Base-by-base conservation (phyloP, 192 early-diverging fungal species). In the Mortierella antarctica region DNA sequence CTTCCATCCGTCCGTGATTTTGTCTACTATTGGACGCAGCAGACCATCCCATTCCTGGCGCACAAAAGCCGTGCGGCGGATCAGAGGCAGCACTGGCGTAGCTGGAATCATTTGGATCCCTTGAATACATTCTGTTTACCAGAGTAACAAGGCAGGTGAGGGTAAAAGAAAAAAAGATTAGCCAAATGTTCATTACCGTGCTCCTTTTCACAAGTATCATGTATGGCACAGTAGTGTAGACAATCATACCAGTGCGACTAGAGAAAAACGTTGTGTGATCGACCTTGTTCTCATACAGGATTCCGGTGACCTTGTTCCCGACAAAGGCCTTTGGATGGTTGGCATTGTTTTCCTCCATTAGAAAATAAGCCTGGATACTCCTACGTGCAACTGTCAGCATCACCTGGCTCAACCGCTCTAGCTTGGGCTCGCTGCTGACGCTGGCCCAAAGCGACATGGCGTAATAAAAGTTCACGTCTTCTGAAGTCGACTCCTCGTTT, bases 51-150 rank as follows among this genome's bases (percentile, higher is more conserved):
- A 82, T 44, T 82, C 80, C 66, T 82, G 50, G 18, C 31, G 47
- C 12, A 82, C 80, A 70, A 82, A 82, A 31, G 54, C 55, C 20
- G 42, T 55, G 11, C 72, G 62, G n/a, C 80, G 65, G 18, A 74
- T 41, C 42, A 63, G n/a, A 10, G 80, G 67, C 53, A 74, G 9
- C 0, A 68, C 73, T 5, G 80, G 80, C 23, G 80, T 82, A 1
- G 71, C 71, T 12, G 80, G 80, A 31, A 82, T 73, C 71, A 82
- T 82, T 15, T 74, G 80, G 41, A 82, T 82, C 9, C 80, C 80
- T 56, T 82, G 80, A 14, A 82, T 82, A n/a, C 80, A 82, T 45
- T 82, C 80, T 82, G 23, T 46, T 12, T 17, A 40, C 4, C 18
- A 57, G 10, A 31, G 5, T n/a, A 15, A 53, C 8, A 12, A 18